Evolutionary conservation across 768 basidiomycete genomes (phyloP).

Genomic region (Tricholomella constricta): DNA sequence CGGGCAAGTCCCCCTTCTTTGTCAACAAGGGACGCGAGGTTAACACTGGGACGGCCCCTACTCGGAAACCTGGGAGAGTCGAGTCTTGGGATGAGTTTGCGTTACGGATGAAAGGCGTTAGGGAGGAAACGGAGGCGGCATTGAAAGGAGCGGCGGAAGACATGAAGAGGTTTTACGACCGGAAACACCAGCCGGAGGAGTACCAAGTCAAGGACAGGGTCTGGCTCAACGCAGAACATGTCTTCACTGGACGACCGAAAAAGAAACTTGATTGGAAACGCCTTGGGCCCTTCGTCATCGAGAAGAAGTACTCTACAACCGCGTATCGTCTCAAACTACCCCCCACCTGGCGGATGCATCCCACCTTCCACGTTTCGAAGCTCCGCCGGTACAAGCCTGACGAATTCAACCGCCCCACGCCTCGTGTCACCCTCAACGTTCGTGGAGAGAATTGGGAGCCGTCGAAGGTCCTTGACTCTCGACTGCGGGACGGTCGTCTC

Average conservation of each 20-base stretch:
- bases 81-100: constrained; percentile 20
- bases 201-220: constrained; percentile 22
- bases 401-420: neutral
- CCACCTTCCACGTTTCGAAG: constrained; percentile 5
- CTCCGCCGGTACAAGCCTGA: neutral
- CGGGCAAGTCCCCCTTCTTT: constrained; percentile 32
- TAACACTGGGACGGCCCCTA: too few relatives aligned
- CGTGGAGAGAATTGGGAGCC: neutral
- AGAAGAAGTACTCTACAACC: neutral
- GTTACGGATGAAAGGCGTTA: constrained; percentile 20
- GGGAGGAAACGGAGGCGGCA: constrained; percentile 15
- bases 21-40: too few relatives aligned
- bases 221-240: constrained; percentile 20
- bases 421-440: neutral
- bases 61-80: constrained; percentile 30
- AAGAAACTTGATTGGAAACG: too few relatives aligned
- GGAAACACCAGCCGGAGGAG: too few relatives aligned
- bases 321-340: neutral
- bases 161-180: constrained; percentile 22
- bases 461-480: too few relatives aligned
- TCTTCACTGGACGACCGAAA: constrained; percentile 16
- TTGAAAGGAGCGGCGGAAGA: constrained; percentile 18
- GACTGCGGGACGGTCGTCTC: too few relatives aligned
- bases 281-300: constrained; percentile 29
- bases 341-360: neutral